Evolutionary conservation across 2,329 filamentous ascomycete species (phyloP), one percentile per base, ranked within the genome.

Genomic region (Colletotrichum orbiculare): DNA sequence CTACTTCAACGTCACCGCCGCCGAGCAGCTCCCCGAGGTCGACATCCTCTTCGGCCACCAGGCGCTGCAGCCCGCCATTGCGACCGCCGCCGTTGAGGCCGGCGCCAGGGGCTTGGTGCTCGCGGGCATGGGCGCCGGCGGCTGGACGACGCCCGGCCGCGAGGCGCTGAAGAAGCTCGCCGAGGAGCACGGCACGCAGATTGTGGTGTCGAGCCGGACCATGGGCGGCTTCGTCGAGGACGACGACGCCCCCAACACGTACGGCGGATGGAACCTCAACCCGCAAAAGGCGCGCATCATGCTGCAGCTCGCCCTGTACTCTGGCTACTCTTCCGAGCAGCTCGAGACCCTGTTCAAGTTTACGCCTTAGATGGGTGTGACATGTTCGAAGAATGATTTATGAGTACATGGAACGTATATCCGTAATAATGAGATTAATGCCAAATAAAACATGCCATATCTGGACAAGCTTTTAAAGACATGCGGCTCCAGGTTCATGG

Each of bases 1-100:
- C 50, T 74, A 80, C 67, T 85, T 81, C 69, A 76, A 77, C 70
- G 74, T 83, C 52, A 70, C 70, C 38, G 68, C 71, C 3, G 64
- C 76, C 8, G 75, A 73, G 0, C 69, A 68, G 2, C 77, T 89
- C 34, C 85, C 86, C 0, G 77, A 83, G 61, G 84, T 89, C 35
- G 85, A 87, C 67, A 83, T 88, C 38, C 71, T 88, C 6, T 87
- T 85, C 72, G 79, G 82, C 0, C 81, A 88, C 72, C 80, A 88
- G 69, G 84, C 82, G 61, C 82, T 85, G 70, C 77, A 82, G 66
- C 76, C 82, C 17, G 72, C 73, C 15, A 76, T 87, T 2, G 81
- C 86, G 46, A 73, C 78, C 34, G 79, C 81, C 0, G 81, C 84
- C 3, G 78, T 85, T n/a, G 75, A 75, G 1, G 77, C 74, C 6